Evolutionary conservation across 495 filamentous ascomycete species (phyloP).

Genomic region (Pyronema domesticum): DNA sequence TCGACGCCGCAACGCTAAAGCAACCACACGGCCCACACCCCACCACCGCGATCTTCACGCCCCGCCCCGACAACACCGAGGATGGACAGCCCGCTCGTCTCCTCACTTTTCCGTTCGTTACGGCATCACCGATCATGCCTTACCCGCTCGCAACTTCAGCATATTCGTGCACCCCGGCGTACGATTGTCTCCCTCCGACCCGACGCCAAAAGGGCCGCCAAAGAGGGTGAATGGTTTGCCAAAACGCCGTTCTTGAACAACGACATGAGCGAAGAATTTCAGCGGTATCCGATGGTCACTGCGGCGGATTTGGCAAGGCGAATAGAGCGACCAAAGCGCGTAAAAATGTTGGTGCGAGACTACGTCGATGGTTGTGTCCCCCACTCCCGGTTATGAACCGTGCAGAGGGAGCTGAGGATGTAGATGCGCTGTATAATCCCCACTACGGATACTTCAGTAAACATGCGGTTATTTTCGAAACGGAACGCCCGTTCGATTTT

Average conservation of each 20-base stretch:
- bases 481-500: conserved; percentile 88
- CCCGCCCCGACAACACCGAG: no score
- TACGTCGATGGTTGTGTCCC: conserved; percentile 71
- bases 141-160: no score
- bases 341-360: conserved; percentile 93
- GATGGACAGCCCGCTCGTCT: no score
- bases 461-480: conserved; percentile 87
- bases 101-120: no score
- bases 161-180: conserved; percentile 10
- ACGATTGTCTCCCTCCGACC: conserved; percentile 23
- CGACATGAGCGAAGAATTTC: conserved; percentile 64
- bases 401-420: background rate
- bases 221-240: conserved; percentile 61
- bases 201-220: conserved; percentile 12
- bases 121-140: no score
- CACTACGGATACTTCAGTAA: conserved; percentile 97
- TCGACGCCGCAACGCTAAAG: no score
- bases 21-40: no score
- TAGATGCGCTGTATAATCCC: conserved; percentile 93
- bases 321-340: conserved; percentile 59
- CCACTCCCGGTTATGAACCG: background rate
- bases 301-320: conserved; percentile 52
- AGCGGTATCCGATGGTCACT: conserved; percentile 65
- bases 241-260: conserved; percentile 48
- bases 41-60: no score